Percentiles rank a stretch among this genome's conserved stretches.
Conservation (phyloP, 2,329 filamentous ascomycete genomes). For the Botrytis elliptica region DNA sequence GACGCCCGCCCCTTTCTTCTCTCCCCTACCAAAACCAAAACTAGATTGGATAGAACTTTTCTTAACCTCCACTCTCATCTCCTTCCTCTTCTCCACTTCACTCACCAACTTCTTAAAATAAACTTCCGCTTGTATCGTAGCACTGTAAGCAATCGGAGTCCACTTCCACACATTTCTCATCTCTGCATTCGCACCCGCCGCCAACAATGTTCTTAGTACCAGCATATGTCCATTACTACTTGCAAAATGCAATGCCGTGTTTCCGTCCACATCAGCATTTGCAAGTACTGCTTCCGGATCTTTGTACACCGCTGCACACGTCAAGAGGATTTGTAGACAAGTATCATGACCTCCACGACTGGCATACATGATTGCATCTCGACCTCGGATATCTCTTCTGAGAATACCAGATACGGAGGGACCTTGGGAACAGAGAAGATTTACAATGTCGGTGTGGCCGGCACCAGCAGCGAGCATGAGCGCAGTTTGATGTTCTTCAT, state of each 20-base stretch:
- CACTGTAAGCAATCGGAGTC: slow-evolving; percentile 80
- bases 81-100: slow-evolving; percentile 65
- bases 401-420: slow-evolving; percentile 43
- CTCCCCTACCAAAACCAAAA: slow-evolving; percentile 28
- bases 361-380: slow-evolving; percentile 71
- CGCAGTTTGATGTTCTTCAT: slow-evolving; percentile 76
- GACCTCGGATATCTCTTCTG: slow-evolving; percentile 63
- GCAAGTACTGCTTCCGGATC: slow-evolving; percentile 42
- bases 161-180: slow-evolving; percentile 74
- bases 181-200: slow-evolving; percentile 73
- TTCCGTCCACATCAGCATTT: slow-evolving; percentile 68
- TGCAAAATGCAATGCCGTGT: slow-evolving; percentile 84
- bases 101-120: slow-evolving; percentile 76
- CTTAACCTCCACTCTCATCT: slow-evolving; percentile 31
- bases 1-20: slow-evolving; percentile 27
- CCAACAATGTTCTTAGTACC: slow-evolving; percentile 72
- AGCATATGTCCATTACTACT: slow-evolving; percentile 78
- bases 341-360: slow-evolving; percentile 61
- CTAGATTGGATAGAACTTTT: neutral
- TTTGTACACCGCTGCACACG: slow-evolving; percentile 48
- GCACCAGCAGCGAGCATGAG: slow-evolving; percentile 73
- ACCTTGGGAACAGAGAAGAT: slow-evolving; percentile 65
- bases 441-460: slow-evolving; percentile 72
- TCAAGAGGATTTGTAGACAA: slow-evolving; percentile 62
- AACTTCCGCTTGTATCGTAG: slow-evolving; percentile 78